phyloP scores from a whole-genome alignment of 345 rosid species.

The Murraya paniculata region DNA sequence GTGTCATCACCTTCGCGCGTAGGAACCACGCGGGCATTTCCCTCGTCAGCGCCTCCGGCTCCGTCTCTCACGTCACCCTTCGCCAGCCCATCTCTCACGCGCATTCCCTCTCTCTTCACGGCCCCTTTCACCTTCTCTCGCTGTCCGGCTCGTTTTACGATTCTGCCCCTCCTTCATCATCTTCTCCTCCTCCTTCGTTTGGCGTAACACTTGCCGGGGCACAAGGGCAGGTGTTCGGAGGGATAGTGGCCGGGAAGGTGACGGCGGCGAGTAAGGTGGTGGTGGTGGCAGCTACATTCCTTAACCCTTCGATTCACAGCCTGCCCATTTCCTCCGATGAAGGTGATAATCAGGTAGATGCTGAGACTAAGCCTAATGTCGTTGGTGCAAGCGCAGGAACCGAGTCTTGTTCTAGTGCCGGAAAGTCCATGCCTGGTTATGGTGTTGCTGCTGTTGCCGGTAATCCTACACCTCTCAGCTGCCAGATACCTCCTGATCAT shows the following conservation, averaged over 20 bases:
- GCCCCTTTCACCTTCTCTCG: constrained; percentile 44
- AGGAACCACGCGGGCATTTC: constrained; percentile 28
- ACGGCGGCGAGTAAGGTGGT: constrained; percentile 38
- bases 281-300: constrained; percentile 39
- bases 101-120: constrained; percentile 32
- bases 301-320: constrained; percentile 27
- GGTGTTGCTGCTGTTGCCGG: constrained; percentile 1
- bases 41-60: constrained; percentile 42
- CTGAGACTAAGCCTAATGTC: constrained; percentile 5
- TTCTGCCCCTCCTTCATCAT: background rate
- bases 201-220: constrained; percentile 44
- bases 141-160: constrained; percentile 41
- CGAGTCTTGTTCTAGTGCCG: constrained; percentile 12
- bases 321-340: constrained; percentile 18
- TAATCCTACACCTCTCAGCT: constrained; percentile 22
- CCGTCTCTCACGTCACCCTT: constrained; percentile 43
- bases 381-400: constrained; percentile 8
- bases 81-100: constrained; percentile 40
- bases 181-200: constrained; percentile 24
- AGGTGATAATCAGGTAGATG: background rate
- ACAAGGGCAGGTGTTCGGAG: constrained; percentile 55
- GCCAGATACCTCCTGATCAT: constrained; percentile 27
- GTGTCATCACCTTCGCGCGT: constrained; percentile 33
- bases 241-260: constrained; percentile 45
- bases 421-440: constrained; percentile 22